Percentiles rank a stretch among this genome's conserved stretches.
Evolutionary conservation across 2,329 filamentous ascomycete species (phyloP).

Genomic region (Penicillium oxalicum): DNA sequence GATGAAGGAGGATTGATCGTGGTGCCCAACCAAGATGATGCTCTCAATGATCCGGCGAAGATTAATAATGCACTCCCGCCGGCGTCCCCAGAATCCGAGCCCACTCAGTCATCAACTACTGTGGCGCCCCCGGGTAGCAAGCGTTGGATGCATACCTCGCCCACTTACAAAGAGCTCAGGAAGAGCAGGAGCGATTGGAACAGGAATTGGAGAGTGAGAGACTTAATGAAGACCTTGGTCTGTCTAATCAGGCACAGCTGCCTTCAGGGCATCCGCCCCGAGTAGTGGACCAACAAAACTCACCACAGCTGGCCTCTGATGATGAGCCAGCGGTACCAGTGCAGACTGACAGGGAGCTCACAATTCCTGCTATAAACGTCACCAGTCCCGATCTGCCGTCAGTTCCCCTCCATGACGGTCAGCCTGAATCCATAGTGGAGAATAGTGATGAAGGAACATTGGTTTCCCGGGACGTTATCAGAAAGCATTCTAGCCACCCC

Average conservation of each 20-base stretch:
- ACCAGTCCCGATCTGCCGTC: background rate
- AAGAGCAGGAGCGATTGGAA: background rate
- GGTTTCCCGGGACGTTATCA: no score
- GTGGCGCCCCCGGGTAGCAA: background rate
- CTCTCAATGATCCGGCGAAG: background rate
- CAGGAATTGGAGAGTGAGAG: background rate
- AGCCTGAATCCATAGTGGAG: background rate
- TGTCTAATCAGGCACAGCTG: background rate
- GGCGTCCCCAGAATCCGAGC: background rate
- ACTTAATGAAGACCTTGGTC: background rate
- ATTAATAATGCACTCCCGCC: background rate
- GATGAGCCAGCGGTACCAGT: background rate
- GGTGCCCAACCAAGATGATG: background rate
- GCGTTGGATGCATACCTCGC: background rate
- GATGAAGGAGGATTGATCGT: background rate
- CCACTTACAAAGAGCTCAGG: background rate
- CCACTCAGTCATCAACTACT: background rate
- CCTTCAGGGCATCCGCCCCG: background rate
- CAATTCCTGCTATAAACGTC: background rate
- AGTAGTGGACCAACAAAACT: background rate
- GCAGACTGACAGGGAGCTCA: background rate
- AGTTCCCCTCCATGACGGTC: background rate
- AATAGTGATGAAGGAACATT: background rate
- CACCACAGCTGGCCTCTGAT: background rate
- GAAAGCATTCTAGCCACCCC: no score